These are phyloP conservation scores for Globisporangium lucens DNA, from an alignment of 352 stramenopile genomes.

Conservation along the genomic window DNA sequence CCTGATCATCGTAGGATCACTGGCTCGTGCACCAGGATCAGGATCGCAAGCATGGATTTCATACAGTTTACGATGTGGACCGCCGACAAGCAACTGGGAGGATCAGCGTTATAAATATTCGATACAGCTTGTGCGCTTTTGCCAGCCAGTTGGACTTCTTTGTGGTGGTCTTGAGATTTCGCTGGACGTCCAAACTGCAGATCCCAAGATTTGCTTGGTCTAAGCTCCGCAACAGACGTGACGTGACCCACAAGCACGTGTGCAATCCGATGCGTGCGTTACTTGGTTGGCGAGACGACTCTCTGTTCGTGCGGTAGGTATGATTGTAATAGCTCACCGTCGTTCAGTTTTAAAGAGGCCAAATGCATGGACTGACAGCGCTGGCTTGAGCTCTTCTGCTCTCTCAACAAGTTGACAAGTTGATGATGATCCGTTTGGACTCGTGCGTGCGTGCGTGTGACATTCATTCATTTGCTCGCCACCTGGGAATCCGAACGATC, in stretches of 20 bases:
- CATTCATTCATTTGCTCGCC: background rate
- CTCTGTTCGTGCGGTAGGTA: background rate
- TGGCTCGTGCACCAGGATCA: no score
- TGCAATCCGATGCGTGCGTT: background rate
- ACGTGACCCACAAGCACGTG: no score
- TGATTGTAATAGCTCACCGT: background rate
- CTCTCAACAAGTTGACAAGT: background rate
- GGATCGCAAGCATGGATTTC: no score
- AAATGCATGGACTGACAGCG: background rate
- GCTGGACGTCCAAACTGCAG: background rate
- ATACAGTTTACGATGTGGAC: background rate
- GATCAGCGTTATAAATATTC: no score
- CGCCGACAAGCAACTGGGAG: no score
- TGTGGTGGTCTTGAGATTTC: background rate
- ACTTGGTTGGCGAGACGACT: background rate
- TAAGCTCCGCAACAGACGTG: background rate
- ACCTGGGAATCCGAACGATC: background rate
- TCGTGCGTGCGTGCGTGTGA: background rate
- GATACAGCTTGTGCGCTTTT: no score
- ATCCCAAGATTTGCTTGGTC: background rate
- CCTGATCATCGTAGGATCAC: background rate
- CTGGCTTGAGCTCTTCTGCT: background rate
- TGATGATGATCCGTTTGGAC: background rate
- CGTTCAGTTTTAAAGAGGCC: background rate
- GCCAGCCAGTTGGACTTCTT: no score